Base-by-base conservation (phyloP, 2,329 filamentous ascomycete genomes). In the Xylaria hypoxylon region DNA sequence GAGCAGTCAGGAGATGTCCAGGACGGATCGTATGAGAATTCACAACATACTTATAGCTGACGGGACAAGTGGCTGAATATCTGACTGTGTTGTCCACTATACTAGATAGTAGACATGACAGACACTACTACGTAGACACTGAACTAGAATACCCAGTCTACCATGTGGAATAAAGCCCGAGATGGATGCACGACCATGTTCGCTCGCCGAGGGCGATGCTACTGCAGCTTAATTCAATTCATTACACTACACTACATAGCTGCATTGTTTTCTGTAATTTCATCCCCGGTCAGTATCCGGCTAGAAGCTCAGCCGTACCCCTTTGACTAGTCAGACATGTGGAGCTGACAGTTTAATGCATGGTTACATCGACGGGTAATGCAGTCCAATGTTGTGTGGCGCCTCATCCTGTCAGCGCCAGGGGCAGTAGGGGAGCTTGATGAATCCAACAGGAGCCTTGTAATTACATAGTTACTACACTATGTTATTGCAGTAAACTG, bases 371-470 rank as follows among this genome's bases (percentile, higher is more conserved):
- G 33, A 40, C 33, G 17, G 31, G 38, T 44, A 26, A 15, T 48
- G 28, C 19, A 17, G 28, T 26, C 42, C 11, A 31, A 48, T 33
- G 15, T 62, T 15, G 40, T 53, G 28, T 47, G 28, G 50, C 42
- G 61, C 48, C n/a, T 62, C 45, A 55, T 66, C 59, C 63, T 66
- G 63, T 68, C 66, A 68, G 66, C 66, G 59, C 17, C 31, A 19
- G 51, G 51, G 33, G 42, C 13, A 45, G 19, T 19, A n/a, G n/a
- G 24, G 52, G 62, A 35, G 17, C 45, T 51, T 35, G 31, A 28
- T 33, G n/a, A 52, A 64, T 53, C 55, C 47, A 31, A 26, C 24
- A 60, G 56, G 35, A 60, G n/a, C 33, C 28, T 53, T 26, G 51
- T 40, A 40, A 17, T 26, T 22, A n/a, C n/a, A n/a, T n/a, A 52